Conservation (phyloP, 2,329 filamentous ascomycete species). For the Colletotrichum aenigma region DNA sequence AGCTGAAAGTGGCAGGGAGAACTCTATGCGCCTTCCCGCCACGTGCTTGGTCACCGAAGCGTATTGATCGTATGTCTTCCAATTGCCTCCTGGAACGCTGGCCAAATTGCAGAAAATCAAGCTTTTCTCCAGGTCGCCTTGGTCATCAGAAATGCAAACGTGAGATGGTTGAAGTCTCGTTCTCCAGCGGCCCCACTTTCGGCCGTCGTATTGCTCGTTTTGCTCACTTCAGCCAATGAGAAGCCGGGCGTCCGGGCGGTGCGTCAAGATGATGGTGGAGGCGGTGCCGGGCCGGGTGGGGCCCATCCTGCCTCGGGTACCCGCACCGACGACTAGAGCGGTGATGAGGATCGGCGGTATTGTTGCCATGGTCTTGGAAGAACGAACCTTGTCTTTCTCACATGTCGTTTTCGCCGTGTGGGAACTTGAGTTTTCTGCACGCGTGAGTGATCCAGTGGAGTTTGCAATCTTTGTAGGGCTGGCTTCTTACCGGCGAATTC, state of each 20-base stretch:
- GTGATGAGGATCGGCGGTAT: not conserved
- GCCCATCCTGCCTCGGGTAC: not conserved
- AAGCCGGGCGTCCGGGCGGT: not conserved
- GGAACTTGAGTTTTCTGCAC: not conserved
- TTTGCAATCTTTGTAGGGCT: not conserved
- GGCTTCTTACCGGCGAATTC: not conserved
- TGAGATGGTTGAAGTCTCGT: not conserved
- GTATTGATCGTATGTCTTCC: not conserved
- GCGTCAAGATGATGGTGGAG: not conserved
- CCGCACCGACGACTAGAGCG: not conserved
- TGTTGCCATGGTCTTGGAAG: not conserved
- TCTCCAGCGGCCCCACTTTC: not conserved
- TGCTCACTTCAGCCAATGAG: not conserved
- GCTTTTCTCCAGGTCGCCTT: not conserved
- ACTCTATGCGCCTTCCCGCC: not conserved
- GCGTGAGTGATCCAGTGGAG: not conserved
- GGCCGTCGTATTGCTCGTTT: not conserved
- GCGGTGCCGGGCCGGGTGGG: not conserved
- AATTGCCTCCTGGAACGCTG: not conserved
- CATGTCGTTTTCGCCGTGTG: not conserved
- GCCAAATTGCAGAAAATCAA: not conserved
- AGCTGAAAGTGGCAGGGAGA: not conserved
- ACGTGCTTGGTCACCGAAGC: not conserved
- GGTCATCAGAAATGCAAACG: not conserved
- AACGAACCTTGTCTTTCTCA: not conserved